Percentiles rank a stretch among this genome's conserved stretches.
These are phyloP conservation scores for sorghum (Sorghum bicolor) DNA, from an alignment of 176 grass and related monocot species.

Conservation along the genomic window Sorghum_bicolor_NCBIv3 NC_012872.2:73739001-73739500, in stretches of 20 bases:
- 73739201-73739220: not conserved
- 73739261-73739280: slow-evolving; percentile 98
- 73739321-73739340: not conserved
- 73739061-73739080: not conserved
- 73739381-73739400: not conserved
- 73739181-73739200: not conserved
- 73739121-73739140: not conserved
- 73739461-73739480: not conserved
- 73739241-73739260: slow-evolving; percentile 95
- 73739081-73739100: not conserved
- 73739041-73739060: not conserved
- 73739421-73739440: not conserved
- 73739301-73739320: not conserved
- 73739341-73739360: not conserved
- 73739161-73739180: not conserved
- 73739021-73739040: not conserved
- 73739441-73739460: not conserved
- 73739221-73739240: not conserved
- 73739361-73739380: not conserved
- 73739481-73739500: not conserved
- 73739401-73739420: not conserved
- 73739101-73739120: not conserved
- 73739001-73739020: not conserved
- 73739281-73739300: slow-evolving; percentile 17
- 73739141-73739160: not conserved